Evolutionary conservation across 768 basidiomycete species (phyloP), one percentile per base, ranked within the genome.

Genomic region (Agrocybe praecox): DNA sequence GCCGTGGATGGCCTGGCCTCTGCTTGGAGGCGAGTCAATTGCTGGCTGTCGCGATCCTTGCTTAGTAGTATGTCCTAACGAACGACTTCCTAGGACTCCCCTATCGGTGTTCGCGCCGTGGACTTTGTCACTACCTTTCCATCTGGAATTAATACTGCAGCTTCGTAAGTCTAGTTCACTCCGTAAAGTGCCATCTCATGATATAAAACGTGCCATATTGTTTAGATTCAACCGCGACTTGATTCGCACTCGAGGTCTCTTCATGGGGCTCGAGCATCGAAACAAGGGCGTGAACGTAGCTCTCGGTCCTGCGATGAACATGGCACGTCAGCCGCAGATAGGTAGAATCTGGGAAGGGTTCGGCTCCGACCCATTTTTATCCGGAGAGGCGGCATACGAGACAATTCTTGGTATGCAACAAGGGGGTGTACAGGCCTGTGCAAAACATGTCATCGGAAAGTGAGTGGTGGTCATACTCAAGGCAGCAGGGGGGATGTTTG

Each of bases 301-400:
- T 10, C 80, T 96, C 6, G 83, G 83, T 0, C 82, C 92, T 0
- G 91, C 91, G 88, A 94, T 92, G 86, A 94, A 95, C 68, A 83
- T 96, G 76, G 90, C 88, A 1, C 84, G 91, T 17, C 72, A 18
- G 86, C 90, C 2, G 78, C 83, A 60, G 92, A 89, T 7, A 95
- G 95, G 17, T 78, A 94, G 24, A 94, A 95, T n/a, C 71, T 96
- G 93, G 92, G 95, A 96, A 77, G 93, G 92, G 17, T 95, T 94
- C 55, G 94, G 94, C 24, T 92, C 83, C 9, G 95, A 97, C 69
- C 95, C 95, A 0, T 96, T 85, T 74, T 75, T 96, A 15, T 64
- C 83, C n/a, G 93, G 95, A 12, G 92, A 92, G 66, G 76, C 79
- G 1, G 82, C 87, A 3, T 89, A 86, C 55, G 90, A 94, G 70